phyloP scores from a whole-genome alignment of 2,329 filamentous ascomycete species.

The Thermothelomyces thermophilus region DNA sequence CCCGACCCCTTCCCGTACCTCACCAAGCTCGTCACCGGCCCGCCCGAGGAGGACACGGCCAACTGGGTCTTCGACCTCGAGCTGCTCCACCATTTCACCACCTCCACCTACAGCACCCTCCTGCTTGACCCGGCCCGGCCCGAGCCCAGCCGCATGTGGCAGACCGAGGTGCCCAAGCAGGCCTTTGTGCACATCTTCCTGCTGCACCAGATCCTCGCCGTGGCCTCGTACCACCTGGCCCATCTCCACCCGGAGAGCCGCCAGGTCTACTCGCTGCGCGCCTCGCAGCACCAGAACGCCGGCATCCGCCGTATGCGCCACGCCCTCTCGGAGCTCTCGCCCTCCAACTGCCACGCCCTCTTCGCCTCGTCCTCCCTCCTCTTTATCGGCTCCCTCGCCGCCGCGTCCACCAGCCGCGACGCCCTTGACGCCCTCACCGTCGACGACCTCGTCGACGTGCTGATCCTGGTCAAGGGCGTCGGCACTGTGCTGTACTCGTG shows the following conservation, averaged over 20 bases:
- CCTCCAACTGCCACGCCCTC: conserved; percentile 23
- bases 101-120: conserved; percentile 21
- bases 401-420: neutral
- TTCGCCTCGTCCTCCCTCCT: conserved; percentile 21
- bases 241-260: conserved; percentile 16
- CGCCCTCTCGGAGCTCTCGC: conserved; percentile 17
- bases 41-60: conserved; percentile 11
- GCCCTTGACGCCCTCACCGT: conserved; percentile 5
- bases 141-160: conserved; percentile 12
- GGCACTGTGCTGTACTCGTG: conserved; percentile 18
- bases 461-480: conserved; percentile 23
- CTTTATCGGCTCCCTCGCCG: conserved; percentile 20
- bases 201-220: conserved; percentile 24
- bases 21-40: conserved; percentile 16
- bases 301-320: conserved; percentile 21
- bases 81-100: conserved; percentile 33
- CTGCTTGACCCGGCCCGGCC: neutral
- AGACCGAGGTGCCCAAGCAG: conserved; percentile 17
- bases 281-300: conserved; percentile 22
- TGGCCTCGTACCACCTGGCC: conserved; percentile 22
- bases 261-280: conserved; percentile 16
- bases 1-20: conserved; percentile 20
- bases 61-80: conserved; percentile 32
- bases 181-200: conserved; percentile 22
- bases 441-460: conserved; percentile 20